Conservation (phyloP, 441 rosid genomes). For the California macrophylla region DNA sequence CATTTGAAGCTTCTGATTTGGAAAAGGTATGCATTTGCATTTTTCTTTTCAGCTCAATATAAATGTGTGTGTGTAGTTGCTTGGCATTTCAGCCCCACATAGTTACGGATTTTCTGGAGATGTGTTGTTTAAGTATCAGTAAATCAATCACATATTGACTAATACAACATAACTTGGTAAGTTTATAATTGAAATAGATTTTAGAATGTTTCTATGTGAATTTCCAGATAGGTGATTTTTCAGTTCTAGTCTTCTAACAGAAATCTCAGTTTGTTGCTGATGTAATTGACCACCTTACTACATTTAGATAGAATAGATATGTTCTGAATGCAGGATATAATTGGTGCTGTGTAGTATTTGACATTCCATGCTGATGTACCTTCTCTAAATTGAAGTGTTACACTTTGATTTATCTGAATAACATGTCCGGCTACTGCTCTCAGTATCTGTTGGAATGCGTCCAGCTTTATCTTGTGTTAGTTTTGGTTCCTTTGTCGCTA, state of each 20-base stretch:
- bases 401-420: too few relatives aligned
- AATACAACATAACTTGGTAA: too few relatives aligned
- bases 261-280: too few relatives aligned
- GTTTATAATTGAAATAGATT: too few relatives aligned
- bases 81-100: background rate
- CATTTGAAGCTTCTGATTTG: constrained; percentile 84
- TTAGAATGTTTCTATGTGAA: too few relatives aligned
- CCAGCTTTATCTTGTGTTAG: background rate
- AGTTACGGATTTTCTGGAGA: too few relatives aligned
- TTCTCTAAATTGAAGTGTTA: too few relatives aligned
- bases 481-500: background rate
- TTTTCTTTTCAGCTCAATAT: background rate
- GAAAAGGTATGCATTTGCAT: constrained; percentile 52
- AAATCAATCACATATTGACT: too few relatives aligned
- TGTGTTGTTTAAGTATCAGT: too few relatives aligned
- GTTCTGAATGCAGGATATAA: background rate
- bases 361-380: too few relatives aligned
- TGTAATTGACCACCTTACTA: background rate
- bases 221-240: too few relatives aligned
- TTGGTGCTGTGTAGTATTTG: too few relatives aligned
- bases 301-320: background rate
- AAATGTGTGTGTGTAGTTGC: background rate
- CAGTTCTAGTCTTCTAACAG: background rate
- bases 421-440: background rate
- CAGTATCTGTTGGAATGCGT: background rate